A percentile compares a stretch with the other conserved stretches of the same genome.
These are phyloP conservation scores for Calendula officinalis DNA, from an alignment of 129 eudicot genomes.

Conservation along the genomic window DNA sequence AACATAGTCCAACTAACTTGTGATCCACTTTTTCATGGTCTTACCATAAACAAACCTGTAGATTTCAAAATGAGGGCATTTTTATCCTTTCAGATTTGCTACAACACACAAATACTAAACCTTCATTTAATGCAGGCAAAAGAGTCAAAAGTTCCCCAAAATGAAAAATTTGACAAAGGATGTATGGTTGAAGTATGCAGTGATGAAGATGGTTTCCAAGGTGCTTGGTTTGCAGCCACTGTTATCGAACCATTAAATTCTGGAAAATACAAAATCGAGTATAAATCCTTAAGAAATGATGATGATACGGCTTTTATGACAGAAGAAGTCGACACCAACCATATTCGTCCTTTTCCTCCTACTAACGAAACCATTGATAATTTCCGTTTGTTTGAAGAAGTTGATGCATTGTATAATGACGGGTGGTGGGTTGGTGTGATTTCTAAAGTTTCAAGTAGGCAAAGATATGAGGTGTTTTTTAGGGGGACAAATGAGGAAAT, in stretches of 20 bases:
- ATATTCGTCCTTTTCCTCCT: conserved; percentile 65
- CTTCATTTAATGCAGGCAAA: conserved; percentile 27
- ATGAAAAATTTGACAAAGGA: conserved; percentile 42
- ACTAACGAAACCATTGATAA: conserved; percentile 28
- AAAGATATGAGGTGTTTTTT: conserved; percentile 59
- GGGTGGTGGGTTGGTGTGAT: conserved; percentile 98
- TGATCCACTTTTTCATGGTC: background rate
- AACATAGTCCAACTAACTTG: background rate
- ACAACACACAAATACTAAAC: background rate
- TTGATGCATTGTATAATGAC: conserved; percentile 69
- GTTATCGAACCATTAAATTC: conserved; percentile 35
- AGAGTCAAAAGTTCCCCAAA: conserved; percentile 24
- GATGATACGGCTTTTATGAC: conserved; percentile 49
- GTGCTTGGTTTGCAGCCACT: conserved; percentile 86
- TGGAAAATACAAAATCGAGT: conserved; percentile 47
- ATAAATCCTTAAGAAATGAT: conserved; percentile 54
- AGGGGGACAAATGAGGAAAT: conserved; percentile 51
- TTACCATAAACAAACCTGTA: background rate
- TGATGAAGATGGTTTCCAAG: conserved; percentile 76
- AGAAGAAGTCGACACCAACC: conserved; percentile 54
- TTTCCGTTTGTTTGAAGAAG: conserved; percentile 54
- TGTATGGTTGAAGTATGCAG: conserved; percentile 59
- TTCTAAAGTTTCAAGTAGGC: conserved; percentile 43
- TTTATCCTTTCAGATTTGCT: background rate
- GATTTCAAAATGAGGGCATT: background rate